These are phyloP conservation scores for Bipolaris oryzae DNA, from an alignment of 2,329 filamentous ascomycete genomes.

Conservation along the genomic window DNA sequence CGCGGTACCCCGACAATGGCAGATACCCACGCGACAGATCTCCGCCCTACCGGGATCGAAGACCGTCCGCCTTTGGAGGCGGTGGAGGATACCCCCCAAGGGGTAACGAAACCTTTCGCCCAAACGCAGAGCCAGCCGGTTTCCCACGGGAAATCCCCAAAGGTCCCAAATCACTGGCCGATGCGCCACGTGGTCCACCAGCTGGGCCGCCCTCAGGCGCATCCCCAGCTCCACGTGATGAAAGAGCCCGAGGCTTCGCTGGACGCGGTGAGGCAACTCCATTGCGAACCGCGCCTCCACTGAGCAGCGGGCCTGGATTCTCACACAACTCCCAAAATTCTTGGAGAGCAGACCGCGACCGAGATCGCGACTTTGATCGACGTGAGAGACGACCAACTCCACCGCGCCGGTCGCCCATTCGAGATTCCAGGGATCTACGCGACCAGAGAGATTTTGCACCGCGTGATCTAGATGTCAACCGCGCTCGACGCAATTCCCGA, in stretches of 20 bases:
- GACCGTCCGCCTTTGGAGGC: slow-evolving; percentile 68
- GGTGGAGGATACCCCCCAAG: slow-evolving; percentile 60
- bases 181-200: slow-evolving; percentile 57
- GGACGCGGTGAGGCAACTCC: slow-evolving; percentile 65
- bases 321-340: slow-evolving; percentile 54
- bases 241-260: slow-evolving; percentile 65
- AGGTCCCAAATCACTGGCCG: slow-evolving; percentile 79
- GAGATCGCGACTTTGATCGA: slow-evolving; percentile 60
- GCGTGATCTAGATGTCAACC: slow-evolving; percentile 68
- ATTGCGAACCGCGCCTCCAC: slow-evolving; percentile 61
- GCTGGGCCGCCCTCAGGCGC: slow-evolving; percentile 37
- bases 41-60: slow-evolving; percentile 66
- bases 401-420: slow-evolving; percentile 67
- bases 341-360: slow-evolving; percentile 59
- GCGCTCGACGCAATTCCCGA: slow-evolving; percentile 70
- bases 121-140: slow-evolving; percentile 34
- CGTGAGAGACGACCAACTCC: slow-evolving; percentile 67
- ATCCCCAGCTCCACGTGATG: slow-evolving; percentile 58
- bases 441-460: slow-evolving; percentile 68
- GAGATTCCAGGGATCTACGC: slow-evolving; percentile 61
- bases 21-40: slow-evolving; percentile 52
- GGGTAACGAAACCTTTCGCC: slow-evolving; percentile 45
- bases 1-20: slow-evolving; percentile 44
- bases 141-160: slow-evolving; percentile 70
- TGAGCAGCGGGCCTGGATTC: slow-evolving; percentile 41